These are phyloP conservation scores for Tuber borchii DNA, from an alignment of 495 filamentous ascomycete species.

Conservation along the genomic window DNA sequence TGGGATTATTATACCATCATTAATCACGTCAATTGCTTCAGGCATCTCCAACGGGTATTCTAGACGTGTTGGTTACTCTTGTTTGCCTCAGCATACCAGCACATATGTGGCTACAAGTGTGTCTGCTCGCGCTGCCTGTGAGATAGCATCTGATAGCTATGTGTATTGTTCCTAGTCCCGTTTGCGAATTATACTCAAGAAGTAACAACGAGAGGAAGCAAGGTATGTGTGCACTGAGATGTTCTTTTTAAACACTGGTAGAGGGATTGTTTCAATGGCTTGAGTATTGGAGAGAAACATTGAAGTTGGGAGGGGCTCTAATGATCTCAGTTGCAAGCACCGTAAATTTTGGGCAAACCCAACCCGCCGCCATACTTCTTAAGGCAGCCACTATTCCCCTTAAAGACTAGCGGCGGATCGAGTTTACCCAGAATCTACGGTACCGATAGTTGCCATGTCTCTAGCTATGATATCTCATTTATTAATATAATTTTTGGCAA, in stretches of 20 bases:
- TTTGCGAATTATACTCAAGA: background rate
- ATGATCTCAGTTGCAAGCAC: background rate
- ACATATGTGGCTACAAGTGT: background rate
- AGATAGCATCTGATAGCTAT: background rate
- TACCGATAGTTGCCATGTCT: background rate
- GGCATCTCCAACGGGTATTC: background rate
- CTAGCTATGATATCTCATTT: background rate
- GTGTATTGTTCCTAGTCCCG: background rate
- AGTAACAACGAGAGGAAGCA: no score
- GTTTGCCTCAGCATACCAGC: background rate
- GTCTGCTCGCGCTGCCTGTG: background rate
- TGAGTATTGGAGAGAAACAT: background rate
- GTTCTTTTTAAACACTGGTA: background rate
- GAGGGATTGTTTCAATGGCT: background rate
- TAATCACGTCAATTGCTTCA: background rate
- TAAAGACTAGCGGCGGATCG: no score
- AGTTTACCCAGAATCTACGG: no score
- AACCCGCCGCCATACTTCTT: no score
- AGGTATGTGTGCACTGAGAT: background rate
- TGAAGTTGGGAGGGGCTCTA: background rate
- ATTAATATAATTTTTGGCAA: background rate
- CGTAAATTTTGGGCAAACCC: no score
- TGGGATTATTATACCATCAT: no score
- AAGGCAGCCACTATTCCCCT: no score
- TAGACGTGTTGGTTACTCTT: background rate